Evolutionary conservation across 192 early-diverging fungal species (phyloP).

Genomic region (Backusella circina): DNA sequence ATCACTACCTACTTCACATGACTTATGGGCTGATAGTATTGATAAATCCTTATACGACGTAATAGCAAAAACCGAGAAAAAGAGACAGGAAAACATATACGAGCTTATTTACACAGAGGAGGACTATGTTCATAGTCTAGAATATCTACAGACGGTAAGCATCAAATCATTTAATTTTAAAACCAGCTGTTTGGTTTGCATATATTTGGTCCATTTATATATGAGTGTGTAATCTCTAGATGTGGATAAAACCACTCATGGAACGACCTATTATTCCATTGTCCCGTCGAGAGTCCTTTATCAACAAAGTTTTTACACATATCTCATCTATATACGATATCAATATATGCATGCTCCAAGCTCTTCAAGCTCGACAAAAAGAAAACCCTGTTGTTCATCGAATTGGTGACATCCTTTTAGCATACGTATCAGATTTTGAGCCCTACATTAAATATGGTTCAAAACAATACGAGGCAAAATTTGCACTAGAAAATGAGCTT

Average conservation of each 20-base stretch:
- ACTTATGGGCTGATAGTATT: conserved; percentile 81
- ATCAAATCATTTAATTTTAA: background rate
- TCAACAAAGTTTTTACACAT: conserved; percentile 76
- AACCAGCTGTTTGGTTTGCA: background rate
- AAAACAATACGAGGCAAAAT: conserved; percentile 79
- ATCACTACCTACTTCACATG: conserved; percentile 47
- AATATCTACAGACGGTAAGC: conserved; percentile 59
- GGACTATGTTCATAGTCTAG: conserved; percentile 77
- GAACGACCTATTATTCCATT: conserved; percentile 62
- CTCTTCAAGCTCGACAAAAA: conserved; percentile 53
- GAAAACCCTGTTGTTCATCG: conserved; percentile 58
- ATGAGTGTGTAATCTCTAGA: conserved; percentile 24
- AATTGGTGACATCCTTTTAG: conserved; percentile 72
- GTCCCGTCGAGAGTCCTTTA: conserved; percentile 65
- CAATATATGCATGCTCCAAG: conserved; percentile 49
- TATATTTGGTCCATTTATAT: background rate
- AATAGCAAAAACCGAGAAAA: conserved; percentile 62
- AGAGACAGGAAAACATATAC: conserved; percentile 80
- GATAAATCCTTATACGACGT: conserved; percentile 67
- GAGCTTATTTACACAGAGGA: conserved; percentile 79
- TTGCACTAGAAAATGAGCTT: conserved; percentile 79
- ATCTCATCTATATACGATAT: conserved; percentile 59
- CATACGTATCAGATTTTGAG: conserved; percentile 56
- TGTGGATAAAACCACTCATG: conserved; percentile 65
- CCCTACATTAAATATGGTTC: conserved; percentile 86